phyloP scores from a whole-genome alignment of 176 grass and related monocot genomes.

The Stipa capillata region DNA sequence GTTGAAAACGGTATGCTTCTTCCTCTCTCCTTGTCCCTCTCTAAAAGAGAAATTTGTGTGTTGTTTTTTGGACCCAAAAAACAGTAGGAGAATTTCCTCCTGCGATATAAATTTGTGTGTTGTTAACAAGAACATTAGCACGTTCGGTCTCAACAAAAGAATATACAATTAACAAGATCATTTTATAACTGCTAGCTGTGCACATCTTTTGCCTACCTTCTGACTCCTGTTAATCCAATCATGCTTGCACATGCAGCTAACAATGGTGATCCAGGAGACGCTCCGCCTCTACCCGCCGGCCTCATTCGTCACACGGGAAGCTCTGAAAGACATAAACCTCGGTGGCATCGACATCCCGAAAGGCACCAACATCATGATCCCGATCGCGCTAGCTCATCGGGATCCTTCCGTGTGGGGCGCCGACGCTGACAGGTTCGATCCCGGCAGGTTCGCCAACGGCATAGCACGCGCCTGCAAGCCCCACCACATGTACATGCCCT shows the following conservation, averaged over 20 bases:
- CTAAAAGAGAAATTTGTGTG: background rate
- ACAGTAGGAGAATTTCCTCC: too few species aligned
- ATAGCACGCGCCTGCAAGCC: constrained; percentile 40
- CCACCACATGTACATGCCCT: constrained; percentile 59
- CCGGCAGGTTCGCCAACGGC: constrained; percentile 44
- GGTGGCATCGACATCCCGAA: constrained; percentile 38
- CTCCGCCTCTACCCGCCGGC: constrained; percentile 45
- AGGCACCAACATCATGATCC: constrained; percentile 40
- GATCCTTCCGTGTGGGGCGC: constrained; percentile 33
- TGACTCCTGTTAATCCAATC: background rate
- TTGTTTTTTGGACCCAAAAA: too few species aligned
- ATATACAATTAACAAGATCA: background rate
- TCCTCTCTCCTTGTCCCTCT: background rate
- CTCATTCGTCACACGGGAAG: constrained; percentile 32
- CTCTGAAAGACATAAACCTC: constrained; percentile 37
- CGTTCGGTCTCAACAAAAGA: background rate
- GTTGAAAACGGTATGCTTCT: constrained; percentile 45
- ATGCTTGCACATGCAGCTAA: constrained; percentile 37
- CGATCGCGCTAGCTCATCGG: constrained; percentile 35
- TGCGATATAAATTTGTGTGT: background rate
- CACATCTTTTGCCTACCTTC: background rate
- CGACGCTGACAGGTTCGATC: constrained; percentile 50
- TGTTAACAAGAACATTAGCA: background rate
- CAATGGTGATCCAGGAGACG: constrained; percentile 89
- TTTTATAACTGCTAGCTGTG: background rate